phyloP scores from a whole-genome alignment of 1,139 yeast species.

The Hanseniaspora uvarum region DNA sequence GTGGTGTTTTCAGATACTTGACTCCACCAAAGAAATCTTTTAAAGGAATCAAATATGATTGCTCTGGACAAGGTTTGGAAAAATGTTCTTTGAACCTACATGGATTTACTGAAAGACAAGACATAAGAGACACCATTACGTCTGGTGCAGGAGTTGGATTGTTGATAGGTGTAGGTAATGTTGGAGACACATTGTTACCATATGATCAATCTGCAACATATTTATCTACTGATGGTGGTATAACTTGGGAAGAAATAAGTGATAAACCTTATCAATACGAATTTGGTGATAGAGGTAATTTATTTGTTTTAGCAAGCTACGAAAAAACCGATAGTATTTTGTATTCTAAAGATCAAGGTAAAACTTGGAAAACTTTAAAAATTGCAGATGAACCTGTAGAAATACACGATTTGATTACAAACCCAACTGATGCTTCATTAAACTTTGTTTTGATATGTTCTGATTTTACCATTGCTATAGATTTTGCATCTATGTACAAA shows the following conservation, averaged over 20 bases:
- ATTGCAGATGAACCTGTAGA: slow-evolving; percentile 50
- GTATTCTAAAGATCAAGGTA: slow-evolving; percentile 74
- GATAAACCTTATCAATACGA: slow-evolving; percentile 85
- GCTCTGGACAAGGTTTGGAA: slow-evolving; percentile 43
- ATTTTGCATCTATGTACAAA: slow-evolving; percentile 54
- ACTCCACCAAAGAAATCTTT: slow-evolving; percentile 60
- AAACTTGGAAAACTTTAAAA: slow-evolving; percentile 56
- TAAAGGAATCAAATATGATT: slow-evolving; percentile 49
- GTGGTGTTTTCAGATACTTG: slow-evolving; percentile 72
- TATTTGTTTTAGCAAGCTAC: slow-evolving; percentile 60
- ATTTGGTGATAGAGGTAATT: slow-evolving; percentile 88
- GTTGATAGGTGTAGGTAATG: slow-evolving; percentile 81
- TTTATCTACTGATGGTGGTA: slow-evolving; percentile 78
- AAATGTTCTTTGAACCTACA: slow-evolving; percentile 77
- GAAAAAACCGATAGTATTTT: slow-evolving; percentile 47
- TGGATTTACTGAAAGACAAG: slow-evolving; percentile 81
- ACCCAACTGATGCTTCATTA: slow-evolving; percentile 79
- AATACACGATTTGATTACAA: slow-evolving; percentile 71
- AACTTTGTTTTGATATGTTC: slow-evolving; percentile 51
- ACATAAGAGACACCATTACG: slow-evolving; percentile 72
- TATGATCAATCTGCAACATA: slow-evolving; percentile 55
- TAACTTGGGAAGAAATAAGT: slow-evolving; percentile 69
- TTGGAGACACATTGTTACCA: slow-evolving; percentile 53
- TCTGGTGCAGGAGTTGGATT: slow-evolving; percentile 85
- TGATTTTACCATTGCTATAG: slow-evolving; percentile 42